Evolutionary conservation across 2,329 filamentous ascomycete species (phyloP).

Genomic region (Metarhizium humberi): DNA sequence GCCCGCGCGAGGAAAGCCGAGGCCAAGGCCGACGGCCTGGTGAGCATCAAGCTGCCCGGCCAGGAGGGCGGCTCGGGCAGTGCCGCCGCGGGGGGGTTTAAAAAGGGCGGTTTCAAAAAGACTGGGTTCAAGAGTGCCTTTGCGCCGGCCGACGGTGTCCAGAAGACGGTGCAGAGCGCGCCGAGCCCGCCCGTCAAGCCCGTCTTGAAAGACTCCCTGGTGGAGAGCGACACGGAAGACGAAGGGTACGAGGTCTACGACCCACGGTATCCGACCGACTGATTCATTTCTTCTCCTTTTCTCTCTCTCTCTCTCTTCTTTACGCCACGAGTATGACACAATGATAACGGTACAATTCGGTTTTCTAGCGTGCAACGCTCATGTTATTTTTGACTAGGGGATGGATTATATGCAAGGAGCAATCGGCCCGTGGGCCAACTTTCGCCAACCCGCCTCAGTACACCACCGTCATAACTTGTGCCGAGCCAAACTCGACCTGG

Average conservation of each 20-base stretch:
- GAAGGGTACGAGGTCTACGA: slow-evolving; percentile 64
- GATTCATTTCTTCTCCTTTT: slow-evolving; percentile 32
- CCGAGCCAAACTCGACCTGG: neutral
- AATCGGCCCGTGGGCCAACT: neutral
- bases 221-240: slow-evolving; percentile 57
- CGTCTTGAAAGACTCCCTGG: slow-evolving; percentile 14
- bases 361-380: neutral
- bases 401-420: neutral
- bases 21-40: slow-evolving; percentile 59
- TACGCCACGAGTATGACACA: neutral
- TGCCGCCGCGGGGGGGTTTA: slow-evolving; percentile 41
- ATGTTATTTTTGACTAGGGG: neutral
- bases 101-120: slow-evolving; percentile 69
- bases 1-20: slow-evolving; percentile 60
- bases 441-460: neutral
- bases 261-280: slow-evolving; percentile 51
- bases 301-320: too few relatives aligned
- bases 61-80: slow-evolving; percentile 16
- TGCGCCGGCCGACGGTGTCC: slow-evolving; percentile 26
- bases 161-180: neutral
- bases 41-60: slow-evolving; percentile 53
- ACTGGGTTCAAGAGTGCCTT: slow-evolving; percentile 75
- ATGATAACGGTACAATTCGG: neutral
- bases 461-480: neutral
- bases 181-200: slow-evolving; percentile 14